Conservation (phyloP, 2,329 filamentous ascomycete genomes). For the Phialocephala subalpina region DNA sequence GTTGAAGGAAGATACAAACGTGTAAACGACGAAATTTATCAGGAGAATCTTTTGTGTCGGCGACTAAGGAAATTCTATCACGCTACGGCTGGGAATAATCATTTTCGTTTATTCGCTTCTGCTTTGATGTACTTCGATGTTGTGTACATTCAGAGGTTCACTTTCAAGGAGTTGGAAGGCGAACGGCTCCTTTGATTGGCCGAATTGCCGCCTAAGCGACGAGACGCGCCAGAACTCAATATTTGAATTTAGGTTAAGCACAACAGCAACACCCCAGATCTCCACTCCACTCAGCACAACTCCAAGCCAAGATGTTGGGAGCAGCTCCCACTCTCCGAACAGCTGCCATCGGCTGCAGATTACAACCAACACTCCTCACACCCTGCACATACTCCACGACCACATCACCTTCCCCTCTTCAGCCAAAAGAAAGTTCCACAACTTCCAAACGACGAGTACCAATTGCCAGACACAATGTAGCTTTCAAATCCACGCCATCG, state of each 20-base stretch:
- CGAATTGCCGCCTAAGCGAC: constrained; percentile 21
- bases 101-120: too few species aligned
- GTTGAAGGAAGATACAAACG: neutral
- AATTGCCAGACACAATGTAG: constrained; percentile 40
- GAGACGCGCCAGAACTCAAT: constrained; percentile 4
- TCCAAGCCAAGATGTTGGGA: constrained; percentile 39
- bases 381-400: constrained; percentile 35
- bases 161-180: neutral
- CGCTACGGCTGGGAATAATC: too few species aligned
- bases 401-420: constrained; percentile 33
- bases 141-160: neutral
- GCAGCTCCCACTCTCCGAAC: constrained; percentile 41
- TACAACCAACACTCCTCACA: constrained; percentile 41
- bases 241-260: constrained; percentile 3
- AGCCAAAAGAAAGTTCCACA: constrained; percentile 28
- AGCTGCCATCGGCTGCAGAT: constrained; percentile 42
- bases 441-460: constrained; percentile 34
- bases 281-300: constrained; percentile 14
- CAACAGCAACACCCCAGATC: constrained; percentile 17
- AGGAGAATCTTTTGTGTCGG: too few species aligned
- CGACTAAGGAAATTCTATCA: too few species aligned
- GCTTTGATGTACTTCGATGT: too few species aligned
- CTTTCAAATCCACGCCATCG: constrained; percentile 32
- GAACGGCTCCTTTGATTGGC: constrained; percentile 2
- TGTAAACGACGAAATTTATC: neutral